phyloP scores from a whole-genome alignment of 176 grass and related monocot species.

The Phoenix roebelenii region DNA sequence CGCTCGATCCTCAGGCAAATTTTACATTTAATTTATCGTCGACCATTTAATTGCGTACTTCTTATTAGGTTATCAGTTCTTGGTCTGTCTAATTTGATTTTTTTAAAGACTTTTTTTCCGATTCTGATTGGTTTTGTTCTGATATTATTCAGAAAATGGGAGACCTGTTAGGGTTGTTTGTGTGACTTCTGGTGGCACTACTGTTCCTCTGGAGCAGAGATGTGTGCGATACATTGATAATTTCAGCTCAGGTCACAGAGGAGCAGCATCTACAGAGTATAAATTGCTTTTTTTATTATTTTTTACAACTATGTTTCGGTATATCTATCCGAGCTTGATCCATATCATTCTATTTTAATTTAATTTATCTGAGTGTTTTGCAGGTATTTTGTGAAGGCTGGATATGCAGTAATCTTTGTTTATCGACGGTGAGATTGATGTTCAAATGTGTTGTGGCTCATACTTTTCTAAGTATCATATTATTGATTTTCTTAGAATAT shows the following conservation, averaged over 20 bases:
- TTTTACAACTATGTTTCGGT: not conserved
- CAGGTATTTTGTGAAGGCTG: slow-evolving; percentile 78
- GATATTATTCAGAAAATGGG: slow-evolving; percentile 10
- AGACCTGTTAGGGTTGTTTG: slow-evolving; percentile 43
- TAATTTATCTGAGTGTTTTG: not conserved
- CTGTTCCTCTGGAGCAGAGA: slow-evolving; percentile 78
- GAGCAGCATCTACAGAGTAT: slow-evolving; percentile 82
- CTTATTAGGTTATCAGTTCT: not conserved
- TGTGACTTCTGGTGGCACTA: slow-evolving; percentile 91
- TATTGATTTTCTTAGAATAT: too few relatives aligned
- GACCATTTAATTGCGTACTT: not conserved
- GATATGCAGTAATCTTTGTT: slow-evolving; percentile 78
- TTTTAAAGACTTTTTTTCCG: not conserved
- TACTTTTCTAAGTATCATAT: too few relatives aligned
- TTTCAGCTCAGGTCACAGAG: slow-evolving; percentile 93
- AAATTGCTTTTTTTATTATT: not conserved
- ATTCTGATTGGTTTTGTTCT: not conserved
- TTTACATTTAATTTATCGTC: not conserved
- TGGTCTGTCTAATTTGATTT: not conserved
- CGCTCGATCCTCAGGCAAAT: slow-evolving; percentile 13
- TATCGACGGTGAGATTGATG: slow-evolving; percentile 40
- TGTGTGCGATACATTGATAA: slow-evolving; percentile 97
- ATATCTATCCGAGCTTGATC: too few relatives aligned
- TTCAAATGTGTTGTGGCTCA: too few relatives aligned
- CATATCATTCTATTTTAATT: too few relatives aligned